Conservation (phyloP, 2,329 filamentous ascomycete species). For the Phyllosticta paracitricarpa region DNA sequence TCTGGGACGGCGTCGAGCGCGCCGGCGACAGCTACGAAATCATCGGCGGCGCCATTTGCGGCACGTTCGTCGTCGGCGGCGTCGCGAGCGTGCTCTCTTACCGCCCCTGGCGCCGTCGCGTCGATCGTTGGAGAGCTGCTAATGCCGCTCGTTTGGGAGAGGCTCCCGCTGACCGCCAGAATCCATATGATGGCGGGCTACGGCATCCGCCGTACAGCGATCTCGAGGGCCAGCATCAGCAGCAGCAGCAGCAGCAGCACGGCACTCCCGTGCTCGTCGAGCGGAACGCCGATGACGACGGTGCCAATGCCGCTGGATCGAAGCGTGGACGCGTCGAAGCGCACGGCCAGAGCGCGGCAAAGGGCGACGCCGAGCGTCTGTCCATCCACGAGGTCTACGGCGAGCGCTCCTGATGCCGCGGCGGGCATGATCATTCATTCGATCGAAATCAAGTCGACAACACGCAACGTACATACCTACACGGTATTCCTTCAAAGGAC, state of each 20-base stretch:
- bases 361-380: neutral
- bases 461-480: no score
- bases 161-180: neutral
- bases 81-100: slow-evolving; percentile 65
- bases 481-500: no score
- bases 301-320: no score
- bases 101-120: slow-evolving; percentile 61
- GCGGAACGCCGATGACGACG: neutral
- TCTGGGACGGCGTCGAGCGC: slow-evolving; percentile 79
- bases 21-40: slow-evolving; percentile 76
- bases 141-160: neutral
- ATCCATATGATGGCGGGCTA: neutral
- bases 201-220: neutral
- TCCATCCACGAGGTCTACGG: neutral
- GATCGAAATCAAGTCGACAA: no score
- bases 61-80: slow-evolving; percentile 70
- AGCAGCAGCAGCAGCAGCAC: neutral
- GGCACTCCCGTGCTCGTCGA: neutral
- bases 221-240: neutral
- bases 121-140: slow-evolving; percentile 29
- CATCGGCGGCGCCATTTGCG: slow-evolving; percentile 79
- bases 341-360: neutral
- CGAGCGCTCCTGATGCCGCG: neutral
- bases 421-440: no score
- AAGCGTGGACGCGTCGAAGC: neutral